These are phyloP conservation scores for Aschersonia sp. DNA, from an alignment of 2,329 filamentous ascomycete genomes.

Conservation along the genomic window DNA sequence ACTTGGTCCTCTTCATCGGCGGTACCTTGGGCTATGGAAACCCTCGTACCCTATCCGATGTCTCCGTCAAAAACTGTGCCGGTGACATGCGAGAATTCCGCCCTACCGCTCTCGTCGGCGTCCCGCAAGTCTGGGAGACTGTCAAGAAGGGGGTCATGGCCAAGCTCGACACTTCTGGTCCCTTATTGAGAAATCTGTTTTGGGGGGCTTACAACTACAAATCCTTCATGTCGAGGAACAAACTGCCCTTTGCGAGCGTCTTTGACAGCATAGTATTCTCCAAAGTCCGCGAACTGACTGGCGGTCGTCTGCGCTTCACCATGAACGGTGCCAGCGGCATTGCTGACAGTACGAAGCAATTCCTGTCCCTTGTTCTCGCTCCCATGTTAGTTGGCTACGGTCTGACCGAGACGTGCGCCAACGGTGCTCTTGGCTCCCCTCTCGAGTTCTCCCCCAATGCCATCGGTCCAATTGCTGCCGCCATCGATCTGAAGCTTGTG, in stretches of 20 bases:
- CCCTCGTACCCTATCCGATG: conserved; percentile 75
- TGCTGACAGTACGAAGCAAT: conserved; percentile 72
- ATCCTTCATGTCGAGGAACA: conserved; percentile 38
- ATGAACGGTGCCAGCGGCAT: conserved; percentile 93
- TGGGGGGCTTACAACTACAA: conserved; percentile 49
- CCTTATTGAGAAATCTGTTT: conserved; percentile 67
- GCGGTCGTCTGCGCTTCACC: conserved; percentile 74
- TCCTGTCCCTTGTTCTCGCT: conserved; percentile 82
- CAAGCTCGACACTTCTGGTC: conserved; percentile 59
- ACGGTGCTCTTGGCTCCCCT: conserved; percentile 71
- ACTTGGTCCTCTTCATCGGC: conserved; percentile 76
- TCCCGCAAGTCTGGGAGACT: conserved; percentile 94
- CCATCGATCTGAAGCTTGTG: conserved; percentile 81
- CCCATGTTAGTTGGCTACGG: conserved; percentile 95
- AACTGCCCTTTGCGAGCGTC: conserved; percentile 51
- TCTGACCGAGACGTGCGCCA: conserved; percentile 82
- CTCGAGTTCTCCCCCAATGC: conserved; percentile 67
- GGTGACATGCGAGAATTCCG: conserved; percentile 88
- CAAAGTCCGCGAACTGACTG: conserved; percentile 81
- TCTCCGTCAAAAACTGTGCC: conserved; percentile 74
- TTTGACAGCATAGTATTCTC: conserved; percentile 80
- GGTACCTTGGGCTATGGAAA: conserved; percentile 89
- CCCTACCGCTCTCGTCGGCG: conserved; percentile 83
- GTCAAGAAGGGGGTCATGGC: conserved; percentile 85
- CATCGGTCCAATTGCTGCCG: conserved; percentile 65